Base-by-base conservation (phyloP, 257 asterid species). In the Solanum bulbocastanum region DNA sequence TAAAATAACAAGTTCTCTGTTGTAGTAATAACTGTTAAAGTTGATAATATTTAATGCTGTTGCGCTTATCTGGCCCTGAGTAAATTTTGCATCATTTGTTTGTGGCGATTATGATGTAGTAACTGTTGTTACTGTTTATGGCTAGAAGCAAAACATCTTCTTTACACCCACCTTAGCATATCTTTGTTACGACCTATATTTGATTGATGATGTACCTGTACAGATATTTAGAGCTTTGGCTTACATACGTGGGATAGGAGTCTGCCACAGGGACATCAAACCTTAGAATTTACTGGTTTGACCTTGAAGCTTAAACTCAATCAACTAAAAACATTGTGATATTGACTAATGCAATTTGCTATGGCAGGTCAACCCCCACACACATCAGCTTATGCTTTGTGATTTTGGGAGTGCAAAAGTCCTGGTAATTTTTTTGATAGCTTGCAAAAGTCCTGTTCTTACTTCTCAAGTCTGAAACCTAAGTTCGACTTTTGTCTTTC, bases 351-450 rank as follows among this genome's bases (percentile, higher is more conserved):
- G 88, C 58, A 40, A 66, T 22, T 32, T 52, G 23, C 40, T 74
- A 78, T 58, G 86, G 78, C 91, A 94, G 96, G 98, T 93, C 84
- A 92, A 94, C 91, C 92, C 98, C 66, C 94, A 89, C 88, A 93
- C 98, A 3, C 94, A 91, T 62, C 94, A 92, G 88, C 94, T 94
- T 87, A 94, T 93, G 90, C 87, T 94, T 87, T 94, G 98, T 72
- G 98, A 94, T 90, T 92, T 94, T 90, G 98, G 98, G 44, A 94
- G 96, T 37, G 96, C 98, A 10, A 94, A 94, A 92, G 92, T 92
- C 90, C 88, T 94, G 95, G 98, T 93, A 90, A 1, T 92, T 88
- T 20, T 25, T 30, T 32, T 33, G 39, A 18, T 66, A 33, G 40
- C 44, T 32, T 15, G 72, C 33, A 35, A 84, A 84, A 84, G 30